Base-by-base conservation (phyloP, 768 basidiomycete genomes). In the Royoungia palumana region DNA sequence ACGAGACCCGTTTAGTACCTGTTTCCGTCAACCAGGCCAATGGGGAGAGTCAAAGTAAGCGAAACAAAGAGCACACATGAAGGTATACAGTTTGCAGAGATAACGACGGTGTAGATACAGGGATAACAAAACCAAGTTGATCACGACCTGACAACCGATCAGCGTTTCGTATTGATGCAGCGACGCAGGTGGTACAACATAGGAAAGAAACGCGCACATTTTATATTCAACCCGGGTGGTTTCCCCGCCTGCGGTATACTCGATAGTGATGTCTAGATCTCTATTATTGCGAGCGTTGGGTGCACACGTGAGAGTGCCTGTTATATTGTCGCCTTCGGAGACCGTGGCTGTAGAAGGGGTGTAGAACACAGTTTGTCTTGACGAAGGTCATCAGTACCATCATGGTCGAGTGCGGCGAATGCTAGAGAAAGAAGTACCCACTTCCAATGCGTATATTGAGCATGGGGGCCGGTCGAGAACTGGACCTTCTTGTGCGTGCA, bases 381-480 rank as follows among this genome's bases (percentile, higher is more conserved):
- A 43, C 6, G 32, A 38, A 46, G 13, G 7, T n/a, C 28, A 21
- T 59, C 25, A 55, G 47, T 22, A 21, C 3, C 39, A 24, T 28
- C 28, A 28, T 2, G 17, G 24, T 16, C 38, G 17, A 28, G 30
- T 30, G 21, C 11, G 34, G 19, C 38, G 14, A 52, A 25, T n/a
- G 35, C 43, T 19, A 13, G 25, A 41, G 16, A 17, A 38, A 9
- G 24, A 36, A 25, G 21, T 19, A 81, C 90, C 67, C 59, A 94
- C 93, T 94, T 94, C 91, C 91, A 94, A 67, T 94, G 91, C 22
- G 91, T 94, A 72, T 94, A 94, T 69, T 92, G 88, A 47, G 94
- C 90, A 61, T 98, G 96, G 13, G 96, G 96, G 12, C 96, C 96
- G 12, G 96, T 99, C 39, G 93, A 95, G 72, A 99, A 99, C 61